Percentiles rank a stretch among this genome's conserved stretches.
phyloP scores from a whole-genome alignment of 257 asterid species.

The Scutellaria minor region DNA sequence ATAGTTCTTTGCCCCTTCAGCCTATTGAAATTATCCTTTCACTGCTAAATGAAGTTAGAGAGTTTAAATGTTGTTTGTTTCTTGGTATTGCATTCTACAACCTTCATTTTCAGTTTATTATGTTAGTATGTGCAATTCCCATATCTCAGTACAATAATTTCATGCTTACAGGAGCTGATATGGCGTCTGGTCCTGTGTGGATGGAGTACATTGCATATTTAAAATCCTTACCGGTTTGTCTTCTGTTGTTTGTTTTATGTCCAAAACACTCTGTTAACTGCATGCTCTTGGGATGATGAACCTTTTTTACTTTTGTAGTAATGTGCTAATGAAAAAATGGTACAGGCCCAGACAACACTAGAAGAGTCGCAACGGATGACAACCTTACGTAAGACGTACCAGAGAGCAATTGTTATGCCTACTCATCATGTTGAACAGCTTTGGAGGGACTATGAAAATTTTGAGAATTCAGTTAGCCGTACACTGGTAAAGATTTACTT shows the following conservation, averaged over 20 bases:
- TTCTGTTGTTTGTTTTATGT: conserved; percentile 28
- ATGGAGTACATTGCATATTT: conserved; percentile 87
- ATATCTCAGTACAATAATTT: not conserved
- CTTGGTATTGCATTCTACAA: not conserved
- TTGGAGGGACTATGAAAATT: conserved; percentile 97
- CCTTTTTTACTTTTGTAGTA: conserved; percentile 17
- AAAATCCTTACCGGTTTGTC: conserved; percentile 82
- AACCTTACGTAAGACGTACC: conserved; percentile 80
- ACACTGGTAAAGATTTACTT: conserved; percentile 65
- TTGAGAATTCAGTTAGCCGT: conserved; percentile 95
- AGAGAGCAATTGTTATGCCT: conserved; percentile 90
- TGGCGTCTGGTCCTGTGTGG: conserved; percentile 96
- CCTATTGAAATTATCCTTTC: not conserved
- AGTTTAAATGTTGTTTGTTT: not conserved
- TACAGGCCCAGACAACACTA: conserved; percentile 71
- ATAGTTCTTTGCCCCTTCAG: not conserved
- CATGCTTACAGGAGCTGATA: conserved; percentile 78
- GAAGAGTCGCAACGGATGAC: conserved; percentile 94
- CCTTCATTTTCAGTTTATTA: conserved; percentile 2
- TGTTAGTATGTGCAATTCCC: not conserved
- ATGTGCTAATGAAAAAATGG: conserved; percentile 35
- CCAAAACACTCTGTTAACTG: conserved; percentile 26
- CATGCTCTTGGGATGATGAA: conserved; percentile 27
- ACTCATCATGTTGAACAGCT: conserved; percentile 91
- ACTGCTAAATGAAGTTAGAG: conserved; percentile 10